A percentile compares a stretch with the other conserved stretches of the same genome.
Conservation (phyloP, 257 asterid genomes). For the Nicotiana tomentosiformis region DNA sequence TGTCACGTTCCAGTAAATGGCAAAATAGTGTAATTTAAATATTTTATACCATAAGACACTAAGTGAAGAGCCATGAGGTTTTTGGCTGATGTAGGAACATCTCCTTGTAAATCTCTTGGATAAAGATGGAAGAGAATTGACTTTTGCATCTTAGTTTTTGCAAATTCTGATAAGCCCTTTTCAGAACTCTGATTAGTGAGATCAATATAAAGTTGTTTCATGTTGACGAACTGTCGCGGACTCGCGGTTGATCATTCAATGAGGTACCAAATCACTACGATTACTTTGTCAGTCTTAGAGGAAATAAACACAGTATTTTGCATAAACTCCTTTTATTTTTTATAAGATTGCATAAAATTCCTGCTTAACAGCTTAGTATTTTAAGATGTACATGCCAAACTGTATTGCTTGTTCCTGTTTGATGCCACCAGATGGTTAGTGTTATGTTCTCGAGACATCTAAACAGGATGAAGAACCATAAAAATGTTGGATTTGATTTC, state of each 20-base stretch:
- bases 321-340: background rate
- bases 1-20: background rate
- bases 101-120: background rate
- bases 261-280: background rate
- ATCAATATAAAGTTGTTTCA: background rate
- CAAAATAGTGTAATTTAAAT: background rate
- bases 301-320: background rate
- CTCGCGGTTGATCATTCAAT: background rate
- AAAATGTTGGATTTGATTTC: background rate
- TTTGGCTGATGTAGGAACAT: constrained; percentile 2
- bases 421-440: background rate
- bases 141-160: background rate
- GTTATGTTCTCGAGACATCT: background rate
- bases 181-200: constrained; percentile 2
- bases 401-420: background rate
- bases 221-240: background rate
- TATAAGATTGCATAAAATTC: background rate
- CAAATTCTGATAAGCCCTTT: background rate
- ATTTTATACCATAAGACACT: background rate
- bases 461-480: background rate
- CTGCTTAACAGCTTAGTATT: background rate
- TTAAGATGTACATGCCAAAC: background rate
- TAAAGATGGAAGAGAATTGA: background rate
- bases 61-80: background rate
- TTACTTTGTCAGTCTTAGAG: background rate